Conservation (phyloP, 345 rosid genomes). For the Brassica cretica region DNA sequence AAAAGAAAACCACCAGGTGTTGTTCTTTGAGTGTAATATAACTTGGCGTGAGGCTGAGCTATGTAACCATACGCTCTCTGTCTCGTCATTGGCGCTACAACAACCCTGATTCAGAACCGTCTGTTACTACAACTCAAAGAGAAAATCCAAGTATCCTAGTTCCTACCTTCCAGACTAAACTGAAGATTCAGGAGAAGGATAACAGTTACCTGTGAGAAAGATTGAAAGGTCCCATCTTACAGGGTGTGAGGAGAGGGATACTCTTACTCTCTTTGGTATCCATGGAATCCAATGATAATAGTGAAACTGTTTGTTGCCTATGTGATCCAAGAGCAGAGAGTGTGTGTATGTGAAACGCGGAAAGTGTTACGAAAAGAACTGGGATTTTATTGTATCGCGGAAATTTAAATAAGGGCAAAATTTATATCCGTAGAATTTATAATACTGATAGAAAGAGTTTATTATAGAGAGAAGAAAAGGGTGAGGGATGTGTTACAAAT, state of each 20-base stretch:
- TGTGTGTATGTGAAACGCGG: not conserved
- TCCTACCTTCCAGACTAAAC: not conserved
- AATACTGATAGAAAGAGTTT: no score
- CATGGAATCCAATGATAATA: not conserved
- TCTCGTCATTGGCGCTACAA: constrained; percentile 61
- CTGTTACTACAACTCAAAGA: not conserved
- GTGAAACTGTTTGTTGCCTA: not conserved
- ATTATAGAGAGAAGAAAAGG: no score
- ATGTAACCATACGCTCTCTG: constrained; percentile 49
- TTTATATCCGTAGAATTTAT: no score
- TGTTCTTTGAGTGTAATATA: constrained; percentile 62
- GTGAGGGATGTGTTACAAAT: no score
- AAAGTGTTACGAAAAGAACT: no score
- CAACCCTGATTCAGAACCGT: constrained; percentile 38
- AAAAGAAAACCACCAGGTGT: constrained; percentile 62
- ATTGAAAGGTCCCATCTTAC: not conserved
- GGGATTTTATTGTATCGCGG: no score
- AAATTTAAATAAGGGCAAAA: no score
- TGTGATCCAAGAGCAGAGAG: not conserved
- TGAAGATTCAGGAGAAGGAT: not conserved
- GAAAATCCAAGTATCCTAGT: not conserved
- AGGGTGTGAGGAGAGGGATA: constrained; percentile 24
- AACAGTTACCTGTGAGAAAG: not conserved
- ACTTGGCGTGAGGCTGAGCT: constrained; percentile 64
- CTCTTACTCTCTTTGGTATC: not conserved